Percentiles rank a stretch among this genome's conserved stretches.
Conservation (phyloP, 2,329 filamentous ascomycete genomes). For the Escovopsis sp. region DNA sequence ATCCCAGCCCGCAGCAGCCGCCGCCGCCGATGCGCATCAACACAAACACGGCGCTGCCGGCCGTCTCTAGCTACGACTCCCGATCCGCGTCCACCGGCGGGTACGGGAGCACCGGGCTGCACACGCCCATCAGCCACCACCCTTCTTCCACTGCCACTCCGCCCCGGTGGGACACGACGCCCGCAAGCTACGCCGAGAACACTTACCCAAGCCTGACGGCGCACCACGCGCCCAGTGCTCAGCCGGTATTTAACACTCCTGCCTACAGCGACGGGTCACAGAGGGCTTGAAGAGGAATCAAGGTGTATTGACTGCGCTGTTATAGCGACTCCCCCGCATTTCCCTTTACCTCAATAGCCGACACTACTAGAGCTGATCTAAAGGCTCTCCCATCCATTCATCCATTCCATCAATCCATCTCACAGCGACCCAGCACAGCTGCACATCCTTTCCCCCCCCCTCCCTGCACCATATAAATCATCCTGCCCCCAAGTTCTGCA, state of each 20-base stretch:
- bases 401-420: no score
- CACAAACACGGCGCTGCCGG: constrained; percentile 21
- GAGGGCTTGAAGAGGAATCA: constrained; percentile 21
- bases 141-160: constrained; percentile 22
- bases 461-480: neutral
- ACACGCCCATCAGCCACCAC: constrained; percentile 25
- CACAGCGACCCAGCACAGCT: neutral
- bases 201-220: constrained; percentile 24
- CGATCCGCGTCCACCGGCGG: constrained; percentile 17
- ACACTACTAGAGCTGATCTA: neutral
- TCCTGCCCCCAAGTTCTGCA: neutral
- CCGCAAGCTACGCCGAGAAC: constrained; percentile 24
- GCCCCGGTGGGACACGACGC: constrained; percentile 26
- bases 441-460: neutral
- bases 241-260: constrained; percentile 26
- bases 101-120: constrained; percentile 26
- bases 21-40: constrained; percentile 21
- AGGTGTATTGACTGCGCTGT: neutral
- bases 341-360: neutral
- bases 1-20: constrained; percentile 21
- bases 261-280: constrained; percentile 26
- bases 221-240: constrained; percentile 18
- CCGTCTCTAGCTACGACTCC: constrained; percentile 25
- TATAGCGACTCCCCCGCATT: neutral
- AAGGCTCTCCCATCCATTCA: no score